Percentiles rank a stretch among this genome's conserved stretches.
phyloP scores from a whole-genome alignment of 768 basidiomycete species.

The Rubroboletus satanas region DNA sequence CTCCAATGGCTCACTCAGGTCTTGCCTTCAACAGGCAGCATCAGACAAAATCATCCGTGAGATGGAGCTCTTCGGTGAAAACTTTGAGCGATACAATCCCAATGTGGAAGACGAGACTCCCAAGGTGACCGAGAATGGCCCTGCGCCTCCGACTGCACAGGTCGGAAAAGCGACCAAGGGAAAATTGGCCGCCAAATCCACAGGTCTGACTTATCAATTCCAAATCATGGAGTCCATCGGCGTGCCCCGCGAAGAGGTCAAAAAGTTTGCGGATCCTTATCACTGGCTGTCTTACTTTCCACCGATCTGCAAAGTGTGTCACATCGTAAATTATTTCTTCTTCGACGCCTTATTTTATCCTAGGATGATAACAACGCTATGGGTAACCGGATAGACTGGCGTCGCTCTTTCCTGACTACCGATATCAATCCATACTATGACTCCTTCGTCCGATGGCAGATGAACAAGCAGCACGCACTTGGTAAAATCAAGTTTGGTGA shows the following conservation, averaged over 20 bases:
- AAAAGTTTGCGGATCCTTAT: slow-evolving; percentile 93
- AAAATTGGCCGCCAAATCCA: slow-evolving; percentile 88
- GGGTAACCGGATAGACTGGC: slow-evolving; percentile 98
- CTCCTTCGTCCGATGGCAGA: slow-evolving; percentile 95
- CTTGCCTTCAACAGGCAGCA: slow-evolving; percentile 61
- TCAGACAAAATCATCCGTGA: slow-evolving; percentile 97
- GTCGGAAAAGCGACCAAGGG: slow-evolving; percentile 91
- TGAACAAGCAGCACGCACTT: slow-evolving; percentile 82
- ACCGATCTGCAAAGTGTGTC: slow-evolving; percentile 80
- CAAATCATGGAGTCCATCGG: slow-evolving; percentile 97
- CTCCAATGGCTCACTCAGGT: neutral
- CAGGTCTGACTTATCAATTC: slow-evolving; percentile 94
- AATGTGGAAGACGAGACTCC: slow-evolving; percentile 44
- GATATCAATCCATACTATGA: slow-evolving; percentile 97
- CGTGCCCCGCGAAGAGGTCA: slow-evolving; percentile 84
- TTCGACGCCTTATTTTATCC: neutral
- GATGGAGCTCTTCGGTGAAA: slow-evolving; percentile 89
- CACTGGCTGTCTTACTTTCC: slow-evolving; percentile 95
- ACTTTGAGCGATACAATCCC: slow-evolving; percentile 63
- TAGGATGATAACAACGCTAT: slow-evolving; percentile 75
- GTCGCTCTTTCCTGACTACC: slow-evolving; percentile 90
- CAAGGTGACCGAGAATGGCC: slow-evolving; percentile 39
- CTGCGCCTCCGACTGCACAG: slow-evolving; percentile 43
- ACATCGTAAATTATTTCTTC: neutral
- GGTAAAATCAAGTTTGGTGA: slow-evolving; percentile 98